Base-by-base conservation (phyloP, 2,329 filamentous ascomycete genomes). In the Falciphora oryzae region DNA sequence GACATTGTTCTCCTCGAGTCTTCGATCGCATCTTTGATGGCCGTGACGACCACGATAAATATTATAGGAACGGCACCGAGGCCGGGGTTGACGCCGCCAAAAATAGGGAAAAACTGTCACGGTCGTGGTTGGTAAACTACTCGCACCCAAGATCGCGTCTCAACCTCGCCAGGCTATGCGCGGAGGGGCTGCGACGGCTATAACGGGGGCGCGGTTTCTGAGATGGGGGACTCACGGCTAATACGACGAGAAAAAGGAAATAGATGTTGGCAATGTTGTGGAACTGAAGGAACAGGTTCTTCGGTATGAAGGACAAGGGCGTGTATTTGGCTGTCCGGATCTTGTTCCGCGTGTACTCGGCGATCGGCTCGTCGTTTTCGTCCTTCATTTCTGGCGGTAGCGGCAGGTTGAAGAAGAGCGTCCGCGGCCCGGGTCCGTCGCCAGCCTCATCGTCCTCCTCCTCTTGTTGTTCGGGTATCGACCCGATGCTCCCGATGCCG, bases 231-330 rank as follows among this genome's bases (percentile, higher is more conserved):
- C 93, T 83, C 89, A 98, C 95, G 73, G 89, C 89, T 66, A 99
- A 85, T 73, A 99, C 96, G 74, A 97, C 93, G 71, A 94, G 85
- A 79, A 98, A 97, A 70, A 98, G 82, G 84, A 99, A 99, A 79
- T 98, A 99, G 64, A 98, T 89, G 76, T 99, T 99, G 73, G 95
- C 95, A 72, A 99, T 90, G 74, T 98, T 98, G 78, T 99, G 94
- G 74, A 99, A 98, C 77, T 99, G 96, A 69, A 96, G 92, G 87
- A 89, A 99, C 73, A 99, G 75, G 77, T 99, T 98, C 80, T 98
- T 98, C 18, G 95, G 95, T 32, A 99, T 77, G 77, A 99, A 99
- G 66, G 91, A 96, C 68, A 99, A 77, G 11, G 96, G 90, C 10
- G 95, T 99, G 77, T 99, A 99, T 78, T 98, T 99, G 66, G 95